These are phyloP conservation scores for Geotrichum klebahnii DNA, from an alignment of 1,139 yeast species.

Conservation along the genomic window DNA sequence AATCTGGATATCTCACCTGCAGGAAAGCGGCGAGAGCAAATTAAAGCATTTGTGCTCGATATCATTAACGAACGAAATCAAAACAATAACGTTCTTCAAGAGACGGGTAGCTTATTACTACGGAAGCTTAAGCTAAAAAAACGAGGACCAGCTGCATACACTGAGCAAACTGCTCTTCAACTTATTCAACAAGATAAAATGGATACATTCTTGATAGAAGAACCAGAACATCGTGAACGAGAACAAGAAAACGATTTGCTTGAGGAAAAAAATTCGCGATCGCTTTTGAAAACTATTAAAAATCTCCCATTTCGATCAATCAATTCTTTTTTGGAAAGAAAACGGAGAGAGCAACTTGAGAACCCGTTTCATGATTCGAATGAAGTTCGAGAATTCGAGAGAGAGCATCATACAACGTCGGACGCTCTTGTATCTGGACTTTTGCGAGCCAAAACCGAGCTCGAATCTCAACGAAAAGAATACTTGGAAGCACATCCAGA, in stretches of 20 bases:
- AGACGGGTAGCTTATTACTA: constrained; percentile 3
- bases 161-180: constrained; percentile 2
- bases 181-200: constrained; percentile 14
- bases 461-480: constrained; percentile 49
- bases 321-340: constrained; percentile 1
- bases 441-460: constrained; percentile 37
- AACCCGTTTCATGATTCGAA: constrained; percentile 27
- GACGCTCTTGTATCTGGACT: constrained; percentile 13
- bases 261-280: constrained; percentile 12
- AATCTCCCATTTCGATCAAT: constrained; percentile 1
- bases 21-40: constrained; percentile 69
- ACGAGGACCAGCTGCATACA: background rate
- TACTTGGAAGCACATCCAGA: constrained; percentile 60
- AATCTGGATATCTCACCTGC: constrained; percentile 72
- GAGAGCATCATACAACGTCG: constrained; percentile 4
- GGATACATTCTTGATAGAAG: constrained; percentile 13
- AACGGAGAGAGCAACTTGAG: constrained; percentile 43
- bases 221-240: constrained; percentile 2
- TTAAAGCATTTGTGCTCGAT: constrained; percentile 65
- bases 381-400: constrained; percentile 30
- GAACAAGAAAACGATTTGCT: constrained; percentile 11
- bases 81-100: constrained; percentile 2
- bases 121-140: constrained; percentile 1
- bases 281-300: constrained; percentile 7
- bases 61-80: constrained; percentile 25